These are phyloP conservation scores for Diversispora epigaea DNA, from an alignment of 192 early-diverging fungal species.

Conservation along the genomic window DNA sequence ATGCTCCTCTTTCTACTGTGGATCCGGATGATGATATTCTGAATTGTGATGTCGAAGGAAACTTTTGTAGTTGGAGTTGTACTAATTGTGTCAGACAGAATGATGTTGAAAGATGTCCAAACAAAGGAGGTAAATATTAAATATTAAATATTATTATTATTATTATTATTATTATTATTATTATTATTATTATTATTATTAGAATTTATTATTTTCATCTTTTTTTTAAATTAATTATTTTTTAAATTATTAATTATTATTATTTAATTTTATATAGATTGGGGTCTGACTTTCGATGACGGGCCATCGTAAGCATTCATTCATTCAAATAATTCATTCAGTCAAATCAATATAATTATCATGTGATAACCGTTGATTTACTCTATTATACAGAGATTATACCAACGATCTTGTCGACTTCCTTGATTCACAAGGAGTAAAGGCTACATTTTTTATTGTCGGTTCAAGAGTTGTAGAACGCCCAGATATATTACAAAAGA, in stretches of 20 bases:
- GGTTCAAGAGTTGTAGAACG: slow-evolving; percentile 56
- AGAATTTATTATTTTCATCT: not conserved
- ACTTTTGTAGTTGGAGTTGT: slow-evolving; percentile 40
- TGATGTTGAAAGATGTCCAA: slow-evolving; percentile 41
- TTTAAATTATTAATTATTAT: not conserved
- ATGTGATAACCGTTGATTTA: not conserved
- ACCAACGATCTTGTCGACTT: slow-evolving; percentile 48
- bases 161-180: not conserved
- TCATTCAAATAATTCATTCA: not conserved
- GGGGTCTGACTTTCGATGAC: slow-evolving; percentile 27
- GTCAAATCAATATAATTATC: not conserved
- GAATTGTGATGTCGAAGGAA: not conserved
- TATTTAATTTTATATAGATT: slow-evolving; percentile 11
- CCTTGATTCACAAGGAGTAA: slow-evolving; percentile 47
- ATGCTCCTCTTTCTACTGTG: not conserved
- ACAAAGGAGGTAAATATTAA: not conserved
- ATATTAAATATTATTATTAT: not conserved
- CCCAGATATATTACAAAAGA: slow-evolving; percentile 32
- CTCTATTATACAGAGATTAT: slow-evolving; percentile 22
- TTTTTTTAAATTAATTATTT: not conserved
- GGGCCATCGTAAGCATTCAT: slow-evolving; percentile 28
- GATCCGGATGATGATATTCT: too few species aligned
- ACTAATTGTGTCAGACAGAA: slow-evolving; percentile 28
- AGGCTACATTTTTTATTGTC: slow-evolving; percentile 65
- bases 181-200: not conserved